These are phyloP conservation scores for Tricladium varicosporioides DNA, from an alignment of 2,329 filamentous ascomycete species.

Conservation along the genomic window DNA sequence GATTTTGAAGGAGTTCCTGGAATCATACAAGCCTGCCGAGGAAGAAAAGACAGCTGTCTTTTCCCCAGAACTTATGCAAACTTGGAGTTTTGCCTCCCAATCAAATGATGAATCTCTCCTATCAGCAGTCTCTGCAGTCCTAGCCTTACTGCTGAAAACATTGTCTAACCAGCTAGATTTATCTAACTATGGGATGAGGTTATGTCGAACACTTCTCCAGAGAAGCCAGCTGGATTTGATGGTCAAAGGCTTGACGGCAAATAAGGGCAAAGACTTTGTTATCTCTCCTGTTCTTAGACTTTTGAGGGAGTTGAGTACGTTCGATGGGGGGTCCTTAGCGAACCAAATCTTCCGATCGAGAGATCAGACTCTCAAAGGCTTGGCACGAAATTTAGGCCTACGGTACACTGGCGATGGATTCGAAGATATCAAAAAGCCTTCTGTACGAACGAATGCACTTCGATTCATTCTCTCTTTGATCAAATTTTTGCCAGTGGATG, in stretches of 20 bases:
- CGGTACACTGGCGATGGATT: slow-evolving; percentile 55
- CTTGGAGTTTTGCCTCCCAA: slow-evolving; percentile 80
- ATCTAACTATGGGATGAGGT: slow-evolving; percentile 68
- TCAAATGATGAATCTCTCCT: slow-evolving; percentile 78
- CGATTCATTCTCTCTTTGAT: slow-evolving; percentile 78
- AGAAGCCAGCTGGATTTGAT: slow-evolving; percentile 79
- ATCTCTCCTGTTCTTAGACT: slow-evolving; percentile 86
- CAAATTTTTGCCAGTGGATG: slow-evolving; percentile 71
- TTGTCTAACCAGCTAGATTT: slow-evolving; percentile 74
- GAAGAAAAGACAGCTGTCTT: slow-evolving; percentile 60
- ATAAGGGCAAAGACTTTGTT: slow-evolving; percentile 80
- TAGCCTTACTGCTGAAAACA: slow-evolving; percentile 78
- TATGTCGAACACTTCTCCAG: slow-evolving; percentile 80
- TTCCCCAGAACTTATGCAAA: slow-evolving; percentile 78
- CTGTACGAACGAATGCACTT: slow-evolving; percentile 78
- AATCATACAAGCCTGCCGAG: slow-evolving; percentile 46
- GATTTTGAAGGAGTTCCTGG: slow-evolving; percentile 70
- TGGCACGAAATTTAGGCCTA: slow-evolving; percentile 80
- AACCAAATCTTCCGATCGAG: slow-evolving; percentile 74
- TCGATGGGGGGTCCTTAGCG: slow-evolving; percentile 82
- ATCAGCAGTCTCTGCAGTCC: slow-evolving; percentile 74
- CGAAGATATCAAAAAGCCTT: slow-evolving; percentile 69
- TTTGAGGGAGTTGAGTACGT: slow-evolving; percentile 77
- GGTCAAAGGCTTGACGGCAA: slow-evolving; percentile 73
- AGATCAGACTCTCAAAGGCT: slow-evolving; percentile 73